Evolutionary conservation across 148 eudicot species (phyloP), one percentile per base, ranked within the genome.

Genomic region (Chenopodium berlandieri): DNA sequence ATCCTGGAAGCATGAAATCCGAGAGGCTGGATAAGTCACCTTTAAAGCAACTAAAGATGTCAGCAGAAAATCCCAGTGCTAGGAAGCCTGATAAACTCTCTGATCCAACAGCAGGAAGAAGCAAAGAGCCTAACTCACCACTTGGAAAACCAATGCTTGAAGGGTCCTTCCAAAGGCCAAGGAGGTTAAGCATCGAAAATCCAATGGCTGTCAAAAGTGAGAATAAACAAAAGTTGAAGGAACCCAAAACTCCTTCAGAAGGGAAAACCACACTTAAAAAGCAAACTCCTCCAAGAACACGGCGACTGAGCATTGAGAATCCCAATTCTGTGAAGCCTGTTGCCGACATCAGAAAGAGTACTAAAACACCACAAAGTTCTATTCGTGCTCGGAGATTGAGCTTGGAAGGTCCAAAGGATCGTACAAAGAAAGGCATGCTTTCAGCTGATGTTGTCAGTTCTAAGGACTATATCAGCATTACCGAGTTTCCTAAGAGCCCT

Each of bases 311-410:
- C 83, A 85, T 86, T 82, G 91, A 85, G 76, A 86, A 82, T 77
- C 79, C 84, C 19, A 81, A 25, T 44, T 30, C 79, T 19, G 47
- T 63, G 44, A 85, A 82, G 78, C 67, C 78, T 78, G 80, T 67
- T 44, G 31, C 75, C 11, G 88, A 84, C 10, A 76, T 58, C 34
- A 83, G 66, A 50, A 86, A 34, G 81, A 87, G 75, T n/a, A 64
- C 80, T 22, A 90, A 82, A 76, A 86, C 89, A 34, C 92, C 91
- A 70, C 68, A 64, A 32, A 73, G 76, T 62, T 71, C 86, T 52
- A 31, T 86, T 80, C 89, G 88, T 25, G 82, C 89, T 40, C 83
- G 92, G 78, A 91, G 94, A 87, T 80, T 91, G 79, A 94, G 97
- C 87, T 80, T 93, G 75, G 97, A 91, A 86, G 90, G 91, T 63